Percentiles rank a stretch among this genome's conserved stretches.
Conservation (phyloP, 805 yeast genomes). For the Candida methanosorbosa region DNA sequence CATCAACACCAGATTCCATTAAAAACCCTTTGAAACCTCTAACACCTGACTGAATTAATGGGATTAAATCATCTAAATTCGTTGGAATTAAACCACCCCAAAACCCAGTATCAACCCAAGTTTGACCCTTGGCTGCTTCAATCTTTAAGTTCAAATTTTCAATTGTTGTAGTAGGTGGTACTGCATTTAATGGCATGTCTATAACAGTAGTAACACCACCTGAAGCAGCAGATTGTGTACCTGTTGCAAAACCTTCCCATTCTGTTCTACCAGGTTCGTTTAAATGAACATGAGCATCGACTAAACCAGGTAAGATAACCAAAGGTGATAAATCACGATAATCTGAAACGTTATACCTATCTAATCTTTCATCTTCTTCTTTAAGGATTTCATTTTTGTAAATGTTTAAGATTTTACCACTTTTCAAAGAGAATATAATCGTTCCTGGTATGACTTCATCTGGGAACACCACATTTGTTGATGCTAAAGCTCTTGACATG, state of each 20-base stretch:
- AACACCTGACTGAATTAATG: slow-evolving; percentile 78
- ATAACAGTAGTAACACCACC: slow-evolving; percentile 96
- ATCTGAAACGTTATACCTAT: slow-evolving; percentile 32
- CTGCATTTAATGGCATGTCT: slow-evolving; percentile 94
- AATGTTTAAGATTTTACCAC: slow-evolving; percentile 56
- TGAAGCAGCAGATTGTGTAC: slow-evolving; percentile 87
- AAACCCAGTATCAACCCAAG: slow-evolving; percentile 91
- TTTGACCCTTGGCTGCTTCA: slow-evolving; percentile 68
- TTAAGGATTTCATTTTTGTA: slow-evolving; percentile 25
- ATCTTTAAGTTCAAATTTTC: slow-evolving; percentile 68
- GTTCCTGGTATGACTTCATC: slow-evolving; percentile 49
- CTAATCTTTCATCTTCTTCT: slow-evolving; percentile 30
- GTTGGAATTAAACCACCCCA: slow-evolving; percentile 95
- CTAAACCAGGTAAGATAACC: slow-evolving; percentile 79
- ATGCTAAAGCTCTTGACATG: slow-evolving; percentile 58
- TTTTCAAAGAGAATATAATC: slow-evolving; percentile 44
- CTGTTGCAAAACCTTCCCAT: slow-evolving; percentile 98
- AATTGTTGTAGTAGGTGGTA: slow-evolving; percentile 89
- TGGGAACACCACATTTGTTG: slow-evolving; percentile 46
- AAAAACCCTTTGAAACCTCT: slow-evolving; percentile 90
- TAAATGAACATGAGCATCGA: slow-evolving; percentile 89
- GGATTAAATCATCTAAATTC: slow-evolving; percentile 60
- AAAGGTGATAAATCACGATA: slow-evolving; percentile 52
- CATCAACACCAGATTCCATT: slow-evolving; percentile 94
- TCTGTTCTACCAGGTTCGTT: slow-evolving; percentile 98